phyloP scores from a whole-genome alignment of 2,329 filamentous ascomycete species.

The Diaporthe destruens region DNA sequence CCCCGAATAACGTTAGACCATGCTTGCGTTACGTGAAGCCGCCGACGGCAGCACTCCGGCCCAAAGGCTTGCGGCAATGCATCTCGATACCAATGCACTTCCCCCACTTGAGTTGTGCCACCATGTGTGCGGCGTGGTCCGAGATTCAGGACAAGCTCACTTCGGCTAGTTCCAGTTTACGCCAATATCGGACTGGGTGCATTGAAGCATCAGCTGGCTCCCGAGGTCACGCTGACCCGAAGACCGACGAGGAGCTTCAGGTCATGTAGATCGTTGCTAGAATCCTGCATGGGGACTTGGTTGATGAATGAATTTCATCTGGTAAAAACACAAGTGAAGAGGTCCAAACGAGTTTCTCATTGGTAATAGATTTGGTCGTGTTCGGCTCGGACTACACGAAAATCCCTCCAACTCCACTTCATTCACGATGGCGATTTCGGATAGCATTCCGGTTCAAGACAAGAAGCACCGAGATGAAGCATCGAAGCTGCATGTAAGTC shows the following conservation, averaged over 20 bases:
- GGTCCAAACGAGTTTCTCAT: not conserved
- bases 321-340: not conserved
- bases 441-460: slow-evolving; percentile 10
- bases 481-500: slow-evolving; percentile 34
- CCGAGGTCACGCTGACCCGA: slow-evolving; percentile 3
- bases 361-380: too few species aligned
- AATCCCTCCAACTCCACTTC: not conserved
- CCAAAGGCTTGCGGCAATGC: not conserved
- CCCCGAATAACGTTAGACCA: too few species aligned
- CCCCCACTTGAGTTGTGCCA: slow-evolving; percentile 15
- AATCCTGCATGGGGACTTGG: not conserved
- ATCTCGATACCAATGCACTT: not conserved
- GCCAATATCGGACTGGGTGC: not conserved
- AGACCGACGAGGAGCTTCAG: not conserved
- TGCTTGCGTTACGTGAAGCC: not conserved
- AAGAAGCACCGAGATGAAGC: slow-evolving; percentile 34
- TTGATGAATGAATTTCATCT: not conserved
- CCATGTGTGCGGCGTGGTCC: not conserved
- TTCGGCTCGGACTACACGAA: not conserved
- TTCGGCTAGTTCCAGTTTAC: not conserved
- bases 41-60: not conserved
- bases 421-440: slow-evolving; percentile 1
- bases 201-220: not conserved
- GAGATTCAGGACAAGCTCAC: not conserved
- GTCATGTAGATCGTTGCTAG: not conserved